Conservation (phyloP, 768 basidiomycete species). For the Trametes maxima region DNA sequence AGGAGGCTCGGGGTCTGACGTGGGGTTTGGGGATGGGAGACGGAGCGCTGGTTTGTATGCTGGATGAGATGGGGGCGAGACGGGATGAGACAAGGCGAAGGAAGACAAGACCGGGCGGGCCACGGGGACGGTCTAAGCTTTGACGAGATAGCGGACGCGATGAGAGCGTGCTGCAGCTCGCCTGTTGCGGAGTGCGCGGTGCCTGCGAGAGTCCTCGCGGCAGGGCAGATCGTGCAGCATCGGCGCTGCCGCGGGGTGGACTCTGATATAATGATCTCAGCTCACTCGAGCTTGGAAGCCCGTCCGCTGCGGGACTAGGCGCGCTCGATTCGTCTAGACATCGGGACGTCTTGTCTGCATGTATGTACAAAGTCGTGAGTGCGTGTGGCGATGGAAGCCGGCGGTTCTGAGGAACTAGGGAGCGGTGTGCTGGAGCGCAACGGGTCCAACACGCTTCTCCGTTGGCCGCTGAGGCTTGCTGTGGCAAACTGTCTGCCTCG, state of each 20-base stretch:
- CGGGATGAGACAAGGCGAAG: neutral
- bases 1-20: neutral
- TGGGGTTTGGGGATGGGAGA: neutral
- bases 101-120: neutral
- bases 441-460: neutral
- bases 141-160: conserved; percentile 16
- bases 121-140: conserved; percentile 6
- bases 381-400: conserved; percentile 1
- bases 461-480: conserved; percentile 3
- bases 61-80: neutral
- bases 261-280: neutral
- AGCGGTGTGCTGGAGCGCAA: neutral
- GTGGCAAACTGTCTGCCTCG: conserved; percentile 12
- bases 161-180: conserved; percentile 15
- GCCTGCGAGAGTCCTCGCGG: conserved; percentile 6
- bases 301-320: neutral
- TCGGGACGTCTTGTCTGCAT: neutral
- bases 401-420: neutral
- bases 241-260: neutral
- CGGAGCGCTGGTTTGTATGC: neutral
- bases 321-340: neutral
- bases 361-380: neutral
- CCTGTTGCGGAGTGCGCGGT: conserved; percentile 3
- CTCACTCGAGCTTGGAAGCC: neutral
- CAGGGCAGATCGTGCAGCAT: neutral